These are phyloP conservation scores for Histomonas meleagridis DNA, from an alignment of 208 protist genomes.

Conservation along the genomic window DNA sequence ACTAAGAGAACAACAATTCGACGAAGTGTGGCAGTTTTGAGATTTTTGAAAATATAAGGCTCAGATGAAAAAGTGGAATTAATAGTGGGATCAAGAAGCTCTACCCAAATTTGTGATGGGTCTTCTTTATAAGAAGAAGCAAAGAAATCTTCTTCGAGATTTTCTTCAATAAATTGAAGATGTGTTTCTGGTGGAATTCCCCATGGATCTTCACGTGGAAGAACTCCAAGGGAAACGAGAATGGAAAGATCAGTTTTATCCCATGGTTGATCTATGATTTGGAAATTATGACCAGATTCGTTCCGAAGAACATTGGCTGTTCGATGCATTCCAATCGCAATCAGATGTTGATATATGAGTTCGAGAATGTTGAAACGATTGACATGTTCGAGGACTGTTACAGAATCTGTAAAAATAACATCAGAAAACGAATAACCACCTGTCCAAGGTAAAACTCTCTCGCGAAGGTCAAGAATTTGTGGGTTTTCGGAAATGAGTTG, in stretches of 20 bases:
- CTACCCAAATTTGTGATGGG: not conserved
- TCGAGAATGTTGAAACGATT: not conserved
- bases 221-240: not conserved
- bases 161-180: not conserved
- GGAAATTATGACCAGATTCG: not conserved
- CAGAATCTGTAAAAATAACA: not conserved
- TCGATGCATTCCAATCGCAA: not conserved
- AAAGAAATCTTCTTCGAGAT: not conserved
- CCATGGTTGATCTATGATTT: not conserved
- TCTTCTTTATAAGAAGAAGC: slow-evolving; percentile 19
- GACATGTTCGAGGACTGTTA: not conserved
- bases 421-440: not conserved
- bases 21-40: not conserved
- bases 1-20: not conserved
- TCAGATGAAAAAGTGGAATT: not conserved
- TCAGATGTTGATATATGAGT: not conserved
- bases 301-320: not conserved
- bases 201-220: not conserved
- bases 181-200: not conserved
- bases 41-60: not conserved
- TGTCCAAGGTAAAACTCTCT: not conserved
- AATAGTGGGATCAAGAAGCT: not conserved
- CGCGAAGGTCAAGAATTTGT: not conserved
- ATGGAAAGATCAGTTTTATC: not conserved
- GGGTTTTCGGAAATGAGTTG: not conserved